Conservation (phyloP, 2,329 filamentous ascomycete species). For the Paecilomyces variotii region DNA sequence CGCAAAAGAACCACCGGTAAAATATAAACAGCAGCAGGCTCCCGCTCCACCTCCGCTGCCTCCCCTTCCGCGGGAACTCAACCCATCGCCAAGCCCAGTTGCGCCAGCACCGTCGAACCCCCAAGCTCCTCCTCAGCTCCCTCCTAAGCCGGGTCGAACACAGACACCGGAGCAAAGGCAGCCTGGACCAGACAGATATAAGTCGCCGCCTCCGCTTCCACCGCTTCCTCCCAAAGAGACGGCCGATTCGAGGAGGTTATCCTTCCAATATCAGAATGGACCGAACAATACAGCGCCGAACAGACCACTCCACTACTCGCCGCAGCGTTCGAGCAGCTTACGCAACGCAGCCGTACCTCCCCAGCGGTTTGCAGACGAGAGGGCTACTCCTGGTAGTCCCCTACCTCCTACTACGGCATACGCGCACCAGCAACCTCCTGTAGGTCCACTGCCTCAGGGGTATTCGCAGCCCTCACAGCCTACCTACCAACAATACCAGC, state of each 20-base stretch:
- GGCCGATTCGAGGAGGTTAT: slow-evolving; percentile 9
- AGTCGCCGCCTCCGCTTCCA: slow-evolving; percentile 25
- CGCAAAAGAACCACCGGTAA: slow-evolving; percentile 86
- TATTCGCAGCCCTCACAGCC: slow-evolving; percentile 8
- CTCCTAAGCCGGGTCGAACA: slow-evolving; percentile 28
- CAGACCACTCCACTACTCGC: slow-evolving; percentile 17
- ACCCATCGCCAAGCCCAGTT: slow-evolving; percentile 26
- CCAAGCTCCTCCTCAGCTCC: slow-evolving; percentile 26
- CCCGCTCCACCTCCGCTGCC: slow-evolving; percentile 59
- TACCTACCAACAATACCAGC: slow-evolving; percentile 18
- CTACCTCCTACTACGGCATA: not conserved
- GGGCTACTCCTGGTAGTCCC: not conserved
- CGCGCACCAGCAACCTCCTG: slow-evolving; percentile 4
- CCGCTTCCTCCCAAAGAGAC: slow-evolving; percentile 31
- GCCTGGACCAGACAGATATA: slow-evolving; percentile 18
- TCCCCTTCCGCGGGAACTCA: slow-evolving; percentile 60
- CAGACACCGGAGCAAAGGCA: slow-evolving; percentile 9
- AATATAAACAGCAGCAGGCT: slow-evolving; percentile 54
- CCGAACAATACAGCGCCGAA: slow-evolving; percentile 4
- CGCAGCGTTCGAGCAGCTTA: slow-evolving; percentile 20
- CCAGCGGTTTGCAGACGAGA: slow-evolving; percentile 1
- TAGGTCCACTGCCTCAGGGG: not conserved
- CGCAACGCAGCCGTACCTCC: slow-evolving; percentile 3
- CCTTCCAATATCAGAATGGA: slow-evolving; percentile 7
- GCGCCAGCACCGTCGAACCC: slow-evolving; percentile 27